Evolutionary conservation across 768 basidiomycete species (phyloP).

Genomic region (Amylocystis lapponica): DNA sequence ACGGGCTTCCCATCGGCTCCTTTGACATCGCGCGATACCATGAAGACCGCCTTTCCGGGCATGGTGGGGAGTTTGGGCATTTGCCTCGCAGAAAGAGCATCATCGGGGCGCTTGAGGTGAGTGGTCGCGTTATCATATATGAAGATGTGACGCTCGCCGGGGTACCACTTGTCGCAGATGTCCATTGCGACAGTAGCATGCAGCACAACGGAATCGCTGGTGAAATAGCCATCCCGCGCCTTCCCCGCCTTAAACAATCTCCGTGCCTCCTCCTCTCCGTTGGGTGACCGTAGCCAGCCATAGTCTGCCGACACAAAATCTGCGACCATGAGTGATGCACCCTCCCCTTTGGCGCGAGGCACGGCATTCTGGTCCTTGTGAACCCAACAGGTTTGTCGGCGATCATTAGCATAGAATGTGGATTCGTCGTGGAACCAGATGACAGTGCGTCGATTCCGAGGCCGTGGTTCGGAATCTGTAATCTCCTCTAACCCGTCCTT

Average conservation of each 20-base stretch:
- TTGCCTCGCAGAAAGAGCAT: slow-evolving; percentile 23
- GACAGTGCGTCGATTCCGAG: slow-evolving; percentile 8
- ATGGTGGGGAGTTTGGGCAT: too few species aligned
- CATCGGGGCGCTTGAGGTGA: slow-evolving; percentile 19
- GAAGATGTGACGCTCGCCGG: slow-evolving; percentile 23
- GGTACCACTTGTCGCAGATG: slow-evolving; percentile 21
- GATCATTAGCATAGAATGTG: slow-evolving; percentile 34
- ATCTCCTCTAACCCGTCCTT: slow-evolving; percentile 15
- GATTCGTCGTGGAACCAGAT: slow-evolving; percentile 33
- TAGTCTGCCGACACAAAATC: too few species aligned
- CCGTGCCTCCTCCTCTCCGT: slow-evolving; percentile 17
- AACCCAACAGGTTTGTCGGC: too few species aligned
- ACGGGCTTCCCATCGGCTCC: too few species aligned
- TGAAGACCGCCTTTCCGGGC: too few species aligned
- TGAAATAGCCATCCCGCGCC: too few species aligned
- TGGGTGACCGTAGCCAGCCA: slow-evolving; percentile 11
- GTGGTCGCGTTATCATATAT: slow-evolving; percentile 27
- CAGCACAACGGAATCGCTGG: background rate
- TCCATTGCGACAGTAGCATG: slow-evolving; percentile 27
- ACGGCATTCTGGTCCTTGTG: too few species aligned
- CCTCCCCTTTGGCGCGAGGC: slow-evolving; percentile 31
- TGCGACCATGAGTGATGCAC: slow-evolving; percentile 30
- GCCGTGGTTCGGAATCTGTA: slow-evolving; percentile 14
- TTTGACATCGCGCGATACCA: too few species aligned
- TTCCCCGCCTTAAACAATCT: slow-evolving; percentile 19